Conservation (phyloP, 129 eudicot species). For the Silybum marianum region DNA sequence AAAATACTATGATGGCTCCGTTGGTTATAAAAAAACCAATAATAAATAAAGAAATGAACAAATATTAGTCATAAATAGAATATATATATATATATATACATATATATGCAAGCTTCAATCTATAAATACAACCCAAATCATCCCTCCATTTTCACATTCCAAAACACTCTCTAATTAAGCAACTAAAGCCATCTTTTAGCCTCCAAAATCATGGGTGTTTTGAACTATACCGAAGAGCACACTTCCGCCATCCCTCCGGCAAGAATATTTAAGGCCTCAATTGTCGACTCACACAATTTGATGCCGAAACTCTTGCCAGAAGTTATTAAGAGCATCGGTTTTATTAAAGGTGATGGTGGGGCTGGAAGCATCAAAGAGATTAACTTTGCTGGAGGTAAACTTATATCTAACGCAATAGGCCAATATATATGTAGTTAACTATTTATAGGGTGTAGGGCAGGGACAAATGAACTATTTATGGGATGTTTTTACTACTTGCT, state of each 20-base stretch:
- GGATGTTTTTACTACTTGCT: too few species aligned
- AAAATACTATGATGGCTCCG: too few species aligned
- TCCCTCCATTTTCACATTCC: neutral
- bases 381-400: conserved; percentile 35
- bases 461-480: too few species aligned
- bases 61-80: too few species aligned
- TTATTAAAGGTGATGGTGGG: conserved; percentile 48
- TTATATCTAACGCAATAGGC: neutral
- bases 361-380: conserved; percentile 50
- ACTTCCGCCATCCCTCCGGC: conserved; percentile 31
- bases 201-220: conserved; percentile 37
- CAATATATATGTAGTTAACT: too few species aligned
- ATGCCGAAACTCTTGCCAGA: conserved; percentile 57
- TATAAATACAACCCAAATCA: conserved; percentile 24
- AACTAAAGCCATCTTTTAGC: conserved; percentile 5
- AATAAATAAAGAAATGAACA: too few species aligned
- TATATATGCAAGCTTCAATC: neutral
- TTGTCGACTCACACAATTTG: conserved; percentile 46
- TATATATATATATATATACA: too few species aligned
- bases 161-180: neutral
- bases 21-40: too few species aligned
- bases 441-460: too few species aligned
- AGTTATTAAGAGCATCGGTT: conserved; percentile 36
- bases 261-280: conserved; percentile 51
- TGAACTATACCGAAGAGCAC: conserved; percentile 45